These are phyloP conservation scores for Sherardia arvensis DNA, from an alignment of 257 asterid species.

Conservation along the genomic window DNA sequence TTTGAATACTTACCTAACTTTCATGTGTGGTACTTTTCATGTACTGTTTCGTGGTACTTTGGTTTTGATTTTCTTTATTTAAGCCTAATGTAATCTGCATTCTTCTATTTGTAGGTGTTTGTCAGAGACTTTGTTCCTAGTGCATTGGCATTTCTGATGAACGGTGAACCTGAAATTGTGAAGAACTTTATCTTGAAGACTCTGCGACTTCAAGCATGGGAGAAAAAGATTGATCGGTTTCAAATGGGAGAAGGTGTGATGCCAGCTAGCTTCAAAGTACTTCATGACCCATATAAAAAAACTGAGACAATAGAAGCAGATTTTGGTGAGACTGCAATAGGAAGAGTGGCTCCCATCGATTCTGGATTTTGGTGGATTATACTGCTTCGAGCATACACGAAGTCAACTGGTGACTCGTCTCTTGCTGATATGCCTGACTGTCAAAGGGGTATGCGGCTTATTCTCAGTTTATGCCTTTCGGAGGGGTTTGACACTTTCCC, in stretches of 20 bases:
- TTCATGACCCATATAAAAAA: slow-evolving; percentile 55
- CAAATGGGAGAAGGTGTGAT: slow-evolving; percentile 70
- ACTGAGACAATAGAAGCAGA: slow-evolving; percentile 60
- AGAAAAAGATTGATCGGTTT: slow-evolving; percentile 62
- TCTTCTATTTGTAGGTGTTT: slow-evolving; percentile 36
- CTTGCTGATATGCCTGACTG: slow-evolving; percentile 65
- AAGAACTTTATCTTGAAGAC: slow-evolving; percentile 56
- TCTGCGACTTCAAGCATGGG: slow-evolving; percentile 76
- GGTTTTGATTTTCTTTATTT: not conserved
- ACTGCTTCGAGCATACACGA: slow-evolving; percentile 61
- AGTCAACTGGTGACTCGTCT: slow-evolving; percentile 59
- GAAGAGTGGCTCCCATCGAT: slow-evolving; percentile 77
- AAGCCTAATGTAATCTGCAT: not conserved
- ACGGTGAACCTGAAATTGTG: slow-evolving; percentile 63
- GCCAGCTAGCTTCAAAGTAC: slow-evolving; percentile 73
- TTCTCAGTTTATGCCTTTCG: slow-evolving; percentile 63
- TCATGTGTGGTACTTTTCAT: not conserved
- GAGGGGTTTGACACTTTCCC: slow-evolving; percentile 75
- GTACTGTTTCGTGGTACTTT: not conserved
- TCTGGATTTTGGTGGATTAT: slow-evolving; percentile 88
- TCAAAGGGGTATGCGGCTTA: slow-evolving; percentile 66
- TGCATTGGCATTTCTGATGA: slow-evolving; percentile 64
- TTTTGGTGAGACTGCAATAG: slow-evolving; percentile 73
- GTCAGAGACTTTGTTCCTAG: slow-evolving; percentile 73
- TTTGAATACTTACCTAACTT: not conserved